A percentile compares a stretch with the other conserved stretches of the same genome.
Conservation (phyloP, 495 filamentous ascomycete genomes). For the Podospora comata region DNA sequence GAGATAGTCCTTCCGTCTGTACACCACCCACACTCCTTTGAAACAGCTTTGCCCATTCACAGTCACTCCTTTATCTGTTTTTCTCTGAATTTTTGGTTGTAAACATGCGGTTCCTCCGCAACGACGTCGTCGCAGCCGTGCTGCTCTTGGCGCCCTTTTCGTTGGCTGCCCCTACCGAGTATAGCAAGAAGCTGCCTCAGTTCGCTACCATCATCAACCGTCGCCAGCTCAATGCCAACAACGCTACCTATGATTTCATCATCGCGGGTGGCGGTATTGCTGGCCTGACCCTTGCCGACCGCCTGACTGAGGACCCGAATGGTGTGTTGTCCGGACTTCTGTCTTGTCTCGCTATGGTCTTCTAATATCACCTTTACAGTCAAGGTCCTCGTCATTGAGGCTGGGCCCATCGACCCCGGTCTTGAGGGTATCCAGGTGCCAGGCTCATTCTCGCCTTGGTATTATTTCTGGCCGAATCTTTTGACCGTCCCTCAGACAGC, state of each 20-base stretch:
- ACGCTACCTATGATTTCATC: conserved; percentile 46
- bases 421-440: conserved; percentile 31
- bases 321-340: conserved; percentile 22
- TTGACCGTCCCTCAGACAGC: conserved; percentile 24
- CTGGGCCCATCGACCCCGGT: conserved; percentile 36
- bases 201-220: conserved; percentile 30
- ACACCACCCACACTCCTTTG: not conserved
- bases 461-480: conserved; percentile 31
- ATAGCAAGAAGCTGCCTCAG: conserved; percentile 14
- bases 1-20: not conserved
- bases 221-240: conserved; percentile 1
- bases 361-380: conserved; percentile 16
- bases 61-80: conserved; percentile 1
- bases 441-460: conserved; percentile 26
- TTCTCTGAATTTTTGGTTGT: not conserved
- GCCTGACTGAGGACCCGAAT: conserved; percentile 45
- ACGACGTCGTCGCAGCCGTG: conserved; percentile 7
- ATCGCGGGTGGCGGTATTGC: conserved; percentile 49
- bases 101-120: conserved; percentile 6
- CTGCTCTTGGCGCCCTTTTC: conserved; percentile 5
- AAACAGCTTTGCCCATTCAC: not conserved
- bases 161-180: conserved; percentile 9
- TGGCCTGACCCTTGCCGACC: conserved; percentile 47
- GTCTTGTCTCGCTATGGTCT: not conserved
- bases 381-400: conserved; percentile 45